Evolutionary conservation across 495 filamentous ascomycete genomes (phyloP).

Genomic region (Hypoxylon perforatum): DNA sequence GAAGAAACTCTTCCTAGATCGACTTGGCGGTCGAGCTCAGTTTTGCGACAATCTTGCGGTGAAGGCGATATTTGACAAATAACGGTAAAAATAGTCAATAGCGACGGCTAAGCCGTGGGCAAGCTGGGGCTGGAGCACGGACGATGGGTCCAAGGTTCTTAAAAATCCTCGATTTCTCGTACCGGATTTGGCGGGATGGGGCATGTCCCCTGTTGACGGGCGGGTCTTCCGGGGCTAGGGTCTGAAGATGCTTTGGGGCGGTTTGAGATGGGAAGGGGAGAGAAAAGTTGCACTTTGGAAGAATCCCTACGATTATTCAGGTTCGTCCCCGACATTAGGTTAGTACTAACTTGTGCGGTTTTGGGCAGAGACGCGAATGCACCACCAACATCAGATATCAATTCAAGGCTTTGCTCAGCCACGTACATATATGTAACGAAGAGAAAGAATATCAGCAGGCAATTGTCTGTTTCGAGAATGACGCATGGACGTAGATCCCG

Average conservation of each 20-base stretch:
- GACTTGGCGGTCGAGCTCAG: slow-evolving; percentile 33
- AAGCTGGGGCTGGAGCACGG: slow-evolving; percentile 42
- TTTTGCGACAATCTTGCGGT: slow-evolving; percentile 46
- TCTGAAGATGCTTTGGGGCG: slow-evolving; percentile 23
- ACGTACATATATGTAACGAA: slow-evolving; percentile 31
- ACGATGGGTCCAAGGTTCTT: slow-evolving; percentile 28
- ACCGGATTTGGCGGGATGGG: slow-evolving; percentile 37
- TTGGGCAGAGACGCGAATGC: slow-evolving; percentile 32
- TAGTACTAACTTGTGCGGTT: slow-evolving; percentile 22
- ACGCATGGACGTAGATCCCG: slow-evolving; percentile 38
- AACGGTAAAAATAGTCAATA: slow-evolving; percentile 41
- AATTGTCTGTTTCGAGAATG: slow-evolving; percentile 35
- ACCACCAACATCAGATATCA: slow-evolving; percentile 19
- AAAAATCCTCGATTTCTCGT: slow-evolving; percentile 34
- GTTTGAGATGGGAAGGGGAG: slow-evolving; percentile 15
- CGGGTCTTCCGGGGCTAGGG: slow-evolving; percentile 43
- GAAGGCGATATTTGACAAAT: slow-evolving; percentile 43
- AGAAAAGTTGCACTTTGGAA: slow-evolving; percentile 35
- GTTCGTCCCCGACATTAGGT: slow-evolving; percentile 16
- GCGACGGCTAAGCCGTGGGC: slow-evolving; percentile 29
- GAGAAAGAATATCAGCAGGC: slow-evolving; percentile 25
- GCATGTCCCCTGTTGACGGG: slow-evolving; percentile 34
- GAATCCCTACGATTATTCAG: slow-evolving; percentile 29
- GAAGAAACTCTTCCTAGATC: slow-evolving; percentile 18
- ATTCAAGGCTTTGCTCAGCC: slow-evolving; percentile 35